phyloP scores from a whole-genome alignment of 1,284 basidiomycete genomes.

The Papiliotrema flavescens region DNA sequence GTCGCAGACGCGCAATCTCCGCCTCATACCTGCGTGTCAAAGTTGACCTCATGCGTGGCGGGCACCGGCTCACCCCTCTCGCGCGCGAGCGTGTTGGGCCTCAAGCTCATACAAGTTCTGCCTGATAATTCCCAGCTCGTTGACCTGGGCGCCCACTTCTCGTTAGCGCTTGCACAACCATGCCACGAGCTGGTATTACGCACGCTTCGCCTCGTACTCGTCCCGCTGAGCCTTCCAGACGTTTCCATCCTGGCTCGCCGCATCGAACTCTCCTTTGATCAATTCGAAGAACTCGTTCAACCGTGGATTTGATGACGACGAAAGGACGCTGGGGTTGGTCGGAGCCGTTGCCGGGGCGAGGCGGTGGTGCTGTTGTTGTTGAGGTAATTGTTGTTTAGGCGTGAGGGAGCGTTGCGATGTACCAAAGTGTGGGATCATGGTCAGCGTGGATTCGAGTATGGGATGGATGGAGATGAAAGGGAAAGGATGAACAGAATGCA shows the following conservation, averaged over 20 bases:
- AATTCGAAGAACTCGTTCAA: conserved; percentile 77
- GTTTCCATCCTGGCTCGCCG: conserved; percentile 65
- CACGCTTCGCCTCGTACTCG: conserved; percentile 84
- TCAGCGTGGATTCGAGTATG: background rate
- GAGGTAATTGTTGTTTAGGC: too few relatives aligned
- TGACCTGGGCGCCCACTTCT: conserved; percentile 66
- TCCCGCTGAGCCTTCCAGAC: conserved; percentile 74
- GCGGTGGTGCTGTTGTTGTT: conserved; percentile 41
- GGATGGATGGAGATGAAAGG: background rate
- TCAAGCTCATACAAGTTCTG: conserved; percentile 75
- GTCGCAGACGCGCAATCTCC: conserved; percentile 63
- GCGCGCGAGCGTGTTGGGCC: conserved; percentile 64
- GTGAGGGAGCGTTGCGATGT: too few relatives aligned
- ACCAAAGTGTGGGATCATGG: too few relatives aligned
- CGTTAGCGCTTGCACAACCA: background rate
- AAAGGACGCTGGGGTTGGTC: conserved; percentile 21
- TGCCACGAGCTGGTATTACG: conserved; percentile 23
- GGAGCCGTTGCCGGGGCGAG: conserved; percentile 34
- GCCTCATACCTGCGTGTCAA: conserved; percentile 58
- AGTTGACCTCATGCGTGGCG: background rate
- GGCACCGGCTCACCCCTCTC: conserved; percentile 54
- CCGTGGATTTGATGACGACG: conserved; percentile 40
- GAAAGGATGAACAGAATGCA: too few relatives aligned
- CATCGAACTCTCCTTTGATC: conserved; percentile 82
- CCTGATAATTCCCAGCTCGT: conserved; percentile 68